These are phyloP conservation scores for Schizosaccharomyces osmophilus DNA, from an alignment of 805 yeast genomes.

Conservation along the genomic window DNA sequence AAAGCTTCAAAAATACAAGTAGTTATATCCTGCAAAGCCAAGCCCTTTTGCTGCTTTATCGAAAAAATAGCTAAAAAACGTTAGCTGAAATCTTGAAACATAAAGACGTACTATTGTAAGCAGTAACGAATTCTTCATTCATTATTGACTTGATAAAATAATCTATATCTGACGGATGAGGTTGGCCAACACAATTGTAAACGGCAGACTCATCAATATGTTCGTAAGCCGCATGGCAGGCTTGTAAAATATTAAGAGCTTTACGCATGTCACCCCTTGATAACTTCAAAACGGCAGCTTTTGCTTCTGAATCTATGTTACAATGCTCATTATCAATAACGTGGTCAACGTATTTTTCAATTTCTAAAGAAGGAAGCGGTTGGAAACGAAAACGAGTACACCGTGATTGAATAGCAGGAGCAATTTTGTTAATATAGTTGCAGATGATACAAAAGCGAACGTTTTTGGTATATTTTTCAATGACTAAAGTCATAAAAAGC, in stretches of 20 bases:
- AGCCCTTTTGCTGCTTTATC: conserved; percentile 48
- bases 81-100: background rate
- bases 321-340: conserved; percentile 51
- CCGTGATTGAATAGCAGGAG: conserved; percentile 82
- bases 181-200: conserved; percentile 88
- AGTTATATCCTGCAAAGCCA: conserved; percentile 70
- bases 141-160: conserved; percentile 50
- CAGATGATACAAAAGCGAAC: conserved; percentile 87
- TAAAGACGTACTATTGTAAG: conserved; percentile 14
- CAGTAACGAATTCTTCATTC: conserved; percentile 70
- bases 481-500: background rate
- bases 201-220: conserved; percentile 51
- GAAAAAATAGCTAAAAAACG: conserved; percentile 30
- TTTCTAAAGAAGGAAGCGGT: conserved; percentile 48
- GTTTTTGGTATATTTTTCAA: conserved; percentile 61
- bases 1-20: conserved; percentile 51
- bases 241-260: conserved; percentile 79
- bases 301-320: conserved; percentile 32
- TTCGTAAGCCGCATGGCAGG: conserved; percentile 54
- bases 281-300: conserved; percentile 37
- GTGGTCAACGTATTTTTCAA: conserved; percentile 36
- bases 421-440: conserved; percentile 81
- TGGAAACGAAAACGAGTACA: conserved; percentile 87
- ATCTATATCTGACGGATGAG: conserved; percentile 68
- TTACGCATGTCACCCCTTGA: conserved; percentile 94